Percentiles rank a stretch among this genome's conserved stretches.
phyloP scores from a whole-genome alignment of 495 filamentous ascomycete species.

The Astrocystis sublimbata region DNA sequence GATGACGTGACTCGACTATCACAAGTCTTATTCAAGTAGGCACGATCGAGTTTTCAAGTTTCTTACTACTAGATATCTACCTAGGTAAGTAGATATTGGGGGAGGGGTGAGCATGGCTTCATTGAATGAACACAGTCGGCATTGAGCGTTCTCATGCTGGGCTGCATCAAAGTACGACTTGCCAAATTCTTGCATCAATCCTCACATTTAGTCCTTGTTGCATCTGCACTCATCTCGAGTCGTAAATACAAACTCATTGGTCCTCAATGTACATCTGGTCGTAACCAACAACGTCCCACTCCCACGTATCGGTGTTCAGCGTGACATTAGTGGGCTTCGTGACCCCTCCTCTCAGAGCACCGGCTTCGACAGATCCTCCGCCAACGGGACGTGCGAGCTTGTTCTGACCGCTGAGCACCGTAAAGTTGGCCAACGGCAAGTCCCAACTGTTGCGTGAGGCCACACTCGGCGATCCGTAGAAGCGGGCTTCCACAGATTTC shows the following conservation, averaged over 20 bases:
- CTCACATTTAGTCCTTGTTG: background rate
- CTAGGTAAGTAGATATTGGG: no score
- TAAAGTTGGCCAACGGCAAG: constrained; percentile 62
- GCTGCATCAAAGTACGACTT: no score
- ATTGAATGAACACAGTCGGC: no score
- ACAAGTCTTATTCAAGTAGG: no score
- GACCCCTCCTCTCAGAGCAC: constrained; percentile 50
- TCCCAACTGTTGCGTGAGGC: constrained; percentile 53
- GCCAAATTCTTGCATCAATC: background rate
- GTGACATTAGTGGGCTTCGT: constrained; percentile 51
- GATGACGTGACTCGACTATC: no score
- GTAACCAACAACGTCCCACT: constrained; percentile 34
- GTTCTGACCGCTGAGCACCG: constrained; percentile 57
- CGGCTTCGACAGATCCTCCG: constrained; percentile 51
- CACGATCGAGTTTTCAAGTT: no score
- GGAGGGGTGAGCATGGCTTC: no score
- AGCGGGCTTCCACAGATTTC: constrained; percentile 26
- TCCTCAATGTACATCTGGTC: constrained; percentile 33
- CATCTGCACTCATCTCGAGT: no score
- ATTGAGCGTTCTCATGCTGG: no score
- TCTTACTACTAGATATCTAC: no score
- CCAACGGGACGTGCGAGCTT: constrained; percentile 49
- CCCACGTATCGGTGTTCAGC: constrained; percentile 47
- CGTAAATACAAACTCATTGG: background rate
- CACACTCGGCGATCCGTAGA: constrained; percentile 47